phyloP scores from a whole-genome alignment of 2,329 filamentous ascomycete species.

The Ambrosiella cleistominuta region DNA sequence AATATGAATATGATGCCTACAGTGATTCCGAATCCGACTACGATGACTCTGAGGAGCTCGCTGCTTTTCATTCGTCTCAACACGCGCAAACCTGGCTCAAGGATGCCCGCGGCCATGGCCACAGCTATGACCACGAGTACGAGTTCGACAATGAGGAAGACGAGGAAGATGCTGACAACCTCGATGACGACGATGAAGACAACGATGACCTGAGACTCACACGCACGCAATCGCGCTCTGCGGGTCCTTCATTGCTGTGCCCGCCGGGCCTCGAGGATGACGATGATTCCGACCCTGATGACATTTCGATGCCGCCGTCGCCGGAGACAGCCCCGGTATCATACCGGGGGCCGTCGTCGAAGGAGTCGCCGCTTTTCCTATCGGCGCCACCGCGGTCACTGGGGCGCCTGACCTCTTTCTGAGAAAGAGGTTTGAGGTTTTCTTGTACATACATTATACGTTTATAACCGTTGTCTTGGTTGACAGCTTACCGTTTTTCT shows the following conservation, averaged over 20 bases:
- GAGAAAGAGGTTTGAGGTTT: not conserved
- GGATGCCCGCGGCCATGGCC: not conserved
- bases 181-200: constrained; percentile 30
- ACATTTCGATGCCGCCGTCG: constrained; percentile 56
- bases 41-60: constrained; percentile 24
- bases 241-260: constrained; percentile 26
- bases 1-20: constrained; percentile 14
- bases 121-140: constrained; percentile 19
- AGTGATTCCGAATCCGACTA: constrained; percentile 6
- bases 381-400: constrained; percentile 31
- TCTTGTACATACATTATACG: constrained; percentile 10
- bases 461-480: not conserved
- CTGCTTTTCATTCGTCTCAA: constrained; percentile 23
- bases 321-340: constrained; percentile 33
- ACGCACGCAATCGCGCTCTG: constrained; percentile 44
- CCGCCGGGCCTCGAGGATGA: constrained; percentile 56
- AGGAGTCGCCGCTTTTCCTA: constrained; percentile 9
- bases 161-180: constrained; percentile 31
- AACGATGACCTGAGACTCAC: constrained; percentile 52
- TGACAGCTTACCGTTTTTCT: not conserved
- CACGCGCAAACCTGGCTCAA: not conserved
- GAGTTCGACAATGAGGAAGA: constrained; percentile 30
- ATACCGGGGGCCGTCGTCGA: constrained; percentile 1
- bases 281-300: constrained; percentile 46
- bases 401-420: constrained; percentile 25